A percentile compares a stretch with the other conserved stretches of the same genome.
These are phyloP conservation scores for Panicum virgatum DNA, from an alignment of 202 grass and related monocot genomes.

Conservation along the genomic window DNA sequence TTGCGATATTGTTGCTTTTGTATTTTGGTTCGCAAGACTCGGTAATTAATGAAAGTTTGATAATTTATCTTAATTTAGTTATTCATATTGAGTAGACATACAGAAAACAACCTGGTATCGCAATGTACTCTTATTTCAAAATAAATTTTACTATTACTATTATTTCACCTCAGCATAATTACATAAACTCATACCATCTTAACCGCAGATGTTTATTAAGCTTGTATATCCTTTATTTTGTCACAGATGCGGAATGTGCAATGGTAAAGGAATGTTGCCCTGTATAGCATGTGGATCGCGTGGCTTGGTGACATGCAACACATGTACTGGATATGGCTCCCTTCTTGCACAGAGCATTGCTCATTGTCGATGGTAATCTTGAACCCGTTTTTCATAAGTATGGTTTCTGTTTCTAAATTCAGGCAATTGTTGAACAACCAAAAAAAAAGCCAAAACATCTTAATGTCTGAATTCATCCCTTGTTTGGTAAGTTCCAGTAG, in stretches of 20 bases:
- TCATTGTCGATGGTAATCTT: slow-evolving; percentile 72
- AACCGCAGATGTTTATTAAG: slow-evolving; percentile 1
- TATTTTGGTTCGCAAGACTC: not conserved
- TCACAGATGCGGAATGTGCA: slow-evolving; percentile 83
- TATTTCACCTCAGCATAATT: not conserved
- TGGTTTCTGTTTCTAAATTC: slow-evolving; percentile 2
- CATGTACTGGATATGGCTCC: slow-evolving; percentile 77
- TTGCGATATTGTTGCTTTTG: not conserved
- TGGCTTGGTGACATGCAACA: slow-evolving; percentile 71
- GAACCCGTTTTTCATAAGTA: not conserved
- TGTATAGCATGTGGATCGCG: slow-evolving; percentile 75
- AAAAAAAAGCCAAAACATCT: slow-evolving; percentile 10
- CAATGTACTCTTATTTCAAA: not conserved
- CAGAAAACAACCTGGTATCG: slow-evolving; percentile 16
- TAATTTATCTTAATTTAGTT: not conserved
- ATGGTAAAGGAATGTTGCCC: slow-evolving; percentile 72
- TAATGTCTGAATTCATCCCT: not conserved
- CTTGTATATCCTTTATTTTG: slow-evolving; percentile 37
- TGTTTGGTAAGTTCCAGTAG: slow-evolving; percentile 14
- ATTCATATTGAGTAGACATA: not conserved
- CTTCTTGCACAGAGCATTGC: slow-evolving; percentile 65
- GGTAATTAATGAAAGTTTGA: not conserved
- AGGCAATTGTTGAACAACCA: not conserved
- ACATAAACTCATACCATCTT: not conserved
- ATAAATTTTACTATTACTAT: not conserved